Evolutionary conservation across 2,329 filamentous ascomycete genomes (phyloP).

Genomic region (Cadophora sp.): DNA sequence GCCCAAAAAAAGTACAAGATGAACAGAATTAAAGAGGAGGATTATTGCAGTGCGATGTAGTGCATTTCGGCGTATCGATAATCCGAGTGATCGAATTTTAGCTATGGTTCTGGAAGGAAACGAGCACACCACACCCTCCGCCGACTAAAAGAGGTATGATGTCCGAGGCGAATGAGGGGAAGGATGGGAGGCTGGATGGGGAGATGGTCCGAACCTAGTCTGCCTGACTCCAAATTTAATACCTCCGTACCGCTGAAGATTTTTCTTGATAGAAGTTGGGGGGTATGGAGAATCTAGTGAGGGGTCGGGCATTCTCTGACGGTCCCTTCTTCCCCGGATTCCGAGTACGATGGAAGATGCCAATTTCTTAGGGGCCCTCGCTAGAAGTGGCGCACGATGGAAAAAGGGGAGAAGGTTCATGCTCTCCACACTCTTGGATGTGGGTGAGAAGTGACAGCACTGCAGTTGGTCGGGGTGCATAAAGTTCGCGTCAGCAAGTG

Average conservation of each 20-base stretch:
- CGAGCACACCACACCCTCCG: background rate
- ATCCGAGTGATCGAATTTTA: background rate
- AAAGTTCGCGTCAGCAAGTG: background rate
- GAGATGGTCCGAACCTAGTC: background rate
- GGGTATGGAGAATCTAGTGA: background rate
- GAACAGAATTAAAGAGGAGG: background rate
- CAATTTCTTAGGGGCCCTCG: background rate
- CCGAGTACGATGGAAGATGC: background rate
- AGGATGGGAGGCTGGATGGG: background rate
- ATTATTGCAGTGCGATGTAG: no score
- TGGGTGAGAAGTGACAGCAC: background rate
- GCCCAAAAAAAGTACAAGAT: background rate
- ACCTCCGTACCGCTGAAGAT: background rate
- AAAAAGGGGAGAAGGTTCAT: background rate
- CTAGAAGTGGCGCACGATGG: background rate
- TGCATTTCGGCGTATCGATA: conserved; percentile 7
- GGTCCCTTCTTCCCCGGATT: conserved; percentile 5
- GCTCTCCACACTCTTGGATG: conserved; percentile 7
- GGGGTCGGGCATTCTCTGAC: background rate
- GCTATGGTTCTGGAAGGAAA: background rate
- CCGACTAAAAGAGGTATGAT: background rate
- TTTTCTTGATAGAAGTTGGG: background rate
- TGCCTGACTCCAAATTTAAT: background rate
- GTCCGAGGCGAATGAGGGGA: conserved; percentile 4
- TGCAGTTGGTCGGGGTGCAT: background rate